Evolutionary conservation across 2,329 filamentous ascomycete genomes (phyloP), one percentile per base, ranked within the genome.

Genomic region (Calonectria leucothoes): DNA sequence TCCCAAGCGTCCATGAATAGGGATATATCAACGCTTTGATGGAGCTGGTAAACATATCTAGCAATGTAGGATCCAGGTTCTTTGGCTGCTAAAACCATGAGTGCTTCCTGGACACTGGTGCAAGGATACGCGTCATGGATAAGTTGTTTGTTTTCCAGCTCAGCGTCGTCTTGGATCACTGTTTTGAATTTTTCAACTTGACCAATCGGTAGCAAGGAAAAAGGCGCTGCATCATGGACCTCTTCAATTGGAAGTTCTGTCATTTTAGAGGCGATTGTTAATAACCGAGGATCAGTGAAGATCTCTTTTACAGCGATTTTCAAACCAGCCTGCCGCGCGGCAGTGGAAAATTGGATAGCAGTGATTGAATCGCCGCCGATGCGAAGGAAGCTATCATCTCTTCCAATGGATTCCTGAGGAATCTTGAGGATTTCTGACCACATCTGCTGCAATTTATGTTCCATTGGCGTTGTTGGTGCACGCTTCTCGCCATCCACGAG

Each of bases 71-170:
- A 65, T 20, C 70, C 69, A 25, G 69, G 51, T 15, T 65, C 69
- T 51, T 72, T 72, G 15, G 57, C 59, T 29, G 72, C 67, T 25
- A 74, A 49, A 6, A 73, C 78, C 33, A 86, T 74, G 2, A 86
- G 77, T 1, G 83, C 83, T 70, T 82, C 82, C 45, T 86, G 84
- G 0, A 85, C 68, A 2, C 82, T 74, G 0, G 83, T 83, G 67
- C 82, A 84, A 4, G 55, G 55, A 39, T 61, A 61, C 20, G 25
- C 37, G 23, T 61, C 55, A 14, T 61, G 14, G 10, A 61, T 61
- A 11, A 39, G 11, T 29, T 61, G 12, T 39, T 61, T 23, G 6
- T 7, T 27, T 11, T 6, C 23, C 35, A 61, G 14, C 1, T 8
- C 12, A 20, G 33, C 27, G 25, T 61, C 23, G 20, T 61, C n/a